Evolutionary conservation across 768 basidiomycete genomes (phyloP).

Genomic region (Suillus americanus): DNA sequence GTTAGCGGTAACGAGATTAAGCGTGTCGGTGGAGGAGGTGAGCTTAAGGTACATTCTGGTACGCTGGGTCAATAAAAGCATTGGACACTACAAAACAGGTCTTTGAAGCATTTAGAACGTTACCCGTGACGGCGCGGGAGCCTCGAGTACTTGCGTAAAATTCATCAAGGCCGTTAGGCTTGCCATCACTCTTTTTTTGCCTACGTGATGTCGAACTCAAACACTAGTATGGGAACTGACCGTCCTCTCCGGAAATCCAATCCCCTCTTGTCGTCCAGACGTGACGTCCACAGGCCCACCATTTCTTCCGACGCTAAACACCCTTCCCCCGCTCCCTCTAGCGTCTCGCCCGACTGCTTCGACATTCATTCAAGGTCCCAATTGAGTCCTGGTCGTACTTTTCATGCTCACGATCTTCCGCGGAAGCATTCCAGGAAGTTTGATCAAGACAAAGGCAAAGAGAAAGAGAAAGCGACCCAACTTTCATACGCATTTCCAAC

Average conservation of each 20-base stretch:
- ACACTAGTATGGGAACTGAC: slow-evolving; percentile 18
- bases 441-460: slow-evolving; percentile 25
- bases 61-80: background rate
- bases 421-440: slow-evolving; percentile 26
- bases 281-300: slow-evolving; percentile 41
- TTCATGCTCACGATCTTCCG: slow-evolving; percentile 11
- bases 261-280: slow-evolving; percentile 57
- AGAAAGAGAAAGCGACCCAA: slow-evolving; percentile 24
- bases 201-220: slow-evolving; percentile 19
- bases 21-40: background rate
- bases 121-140: background rate
- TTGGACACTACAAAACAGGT: background rate
- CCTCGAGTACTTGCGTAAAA: slow-evolving; percentile 1
- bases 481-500: slow-evolving; percentile 29
- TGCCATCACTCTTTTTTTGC: background rate
- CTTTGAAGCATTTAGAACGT: background rate
- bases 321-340: slow-evolving; percentile 12
- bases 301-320: slow-evolving; percentile 15
- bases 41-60: background rate
- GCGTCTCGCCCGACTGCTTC: slow-evolving; percentile 39
- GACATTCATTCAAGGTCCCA: slow-evolving; percentile 46
- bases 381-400: slow-evolving; percentile 33
- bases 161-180: background rate
- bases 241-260: slow-evolving; percentile 52
- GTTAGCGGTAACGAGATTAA: slow-evolving; percentile 2